phyloP scores from a whole-genome alignment of 2,329 filamentous ascomycete species.

The Chalara sp. region DNA sequence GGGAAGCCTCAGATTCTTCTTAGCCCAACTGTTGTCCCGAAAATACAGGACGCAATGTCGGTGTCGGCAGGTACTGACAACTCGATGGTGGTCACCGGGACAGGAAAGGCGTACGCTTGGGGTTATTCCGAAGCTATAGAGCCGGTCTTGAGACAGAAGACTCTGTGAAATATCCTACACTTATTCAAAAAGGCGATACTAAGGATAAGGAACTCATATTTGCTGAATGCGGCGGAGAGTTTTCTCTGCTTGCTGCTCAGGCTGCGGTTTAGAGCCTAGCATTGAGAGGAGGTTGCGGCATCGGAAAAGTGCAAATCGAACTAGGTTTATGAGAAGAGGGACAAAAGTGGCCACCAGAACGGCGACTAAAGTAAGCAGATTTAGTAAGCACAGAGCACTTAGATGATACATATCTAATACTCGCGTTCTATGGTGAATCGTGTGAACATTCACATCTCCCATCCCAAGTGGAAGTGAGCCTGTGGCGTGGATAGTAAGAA shows the following conservation, averaged over 20 bases:
- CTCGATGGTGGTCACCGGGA: slow-evolving; percentile 60
- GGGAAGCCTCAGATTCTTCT: slow-evolving; percentile 64
- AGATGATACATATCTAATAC: too few species aligned
- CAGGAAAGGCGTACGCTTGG: slow-evolving; percentile 71
- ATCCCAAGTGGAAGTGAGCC: too few species aligned
- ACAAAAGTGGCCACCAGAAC: too few species aligned
- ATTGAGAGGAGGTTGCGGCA: too few species aligned
- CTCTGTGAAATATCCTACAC: slow-evolving; percentile 68
- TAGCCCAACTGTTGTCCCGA: slow-evolving; percentile 51
- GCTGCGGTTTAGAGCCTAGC: neutral
- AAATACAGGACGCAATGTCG: slow-evolving; percentile 44
- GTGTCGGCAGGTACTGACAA: slow-evolving; percentile 66
- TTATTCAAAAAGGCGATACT: slow-evolving; percentile 80
- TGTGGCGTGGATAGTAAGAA: too few species aligned
- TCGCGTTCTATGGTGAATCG: too few species aligned
- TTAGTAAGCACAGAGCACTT: too few species aligned
- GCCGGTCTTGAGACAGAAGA: slow-evolving; percentile 71
- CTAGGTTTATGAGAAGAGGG: too few species aligned
- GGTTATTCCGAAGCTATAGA: slow-evolving; percentile 78
- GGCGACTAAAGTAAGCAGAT: too few species aligned
- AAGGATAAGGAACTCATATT: slow-evolving; percentile 66
- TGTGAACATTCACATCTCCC: too few species aligned
- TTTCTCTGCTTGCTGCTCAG: slow-evolving; percentile 52
- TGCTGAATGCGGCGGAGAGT: slow-evolving; percentile 84
- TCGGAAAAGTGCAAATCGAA: too few species aligned